Evolutionary conservation across 768 basidiomycete species (phyloP).

Genomic region (Mycena olivaceomarginata): DNA sequence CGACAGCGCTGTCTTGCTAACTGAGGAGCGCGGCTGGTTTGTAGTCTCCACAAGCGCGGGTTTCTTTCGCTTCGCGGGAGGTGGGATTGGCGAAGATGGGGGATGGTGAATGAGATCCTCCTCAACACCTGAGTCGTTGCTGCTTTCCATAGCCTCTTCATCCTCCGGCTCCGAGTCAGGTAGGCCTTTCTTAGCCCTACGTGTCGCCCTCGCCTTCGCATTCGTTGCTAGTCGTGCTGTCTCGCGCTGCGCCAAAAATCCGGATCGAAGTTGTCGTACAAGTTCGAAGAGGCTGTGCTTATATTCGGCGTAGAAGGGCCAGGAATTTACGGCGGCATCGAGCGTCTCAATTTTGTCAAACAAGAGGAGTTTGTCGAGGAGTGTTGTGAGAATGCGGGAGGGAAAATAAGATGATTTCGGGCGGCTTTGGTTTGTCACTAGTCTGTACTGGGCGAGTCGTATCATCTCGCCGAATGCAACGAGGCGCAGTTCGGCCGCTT

Average conservation of each 20-base stretch:
- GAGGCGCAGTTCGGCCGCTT: neutral
- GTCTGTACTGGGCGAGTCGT: no score
- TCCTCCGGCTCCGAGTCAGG: neutral
- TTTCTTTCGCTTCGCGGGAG: no score
- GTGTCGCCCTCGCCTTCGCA: constrained; percentile 1
- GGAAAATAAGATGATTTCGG: constrained; percentile 23
- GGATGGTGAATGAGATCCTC: neutral
- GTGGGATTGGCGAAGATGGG: no score
- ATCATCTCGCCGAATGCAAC: no score
- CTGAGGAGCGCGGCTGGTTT: no score
- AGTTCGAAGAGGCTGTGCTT: neutral
- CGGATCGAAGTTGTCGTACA: neutral
- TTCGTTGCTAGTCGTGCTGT: neutral
- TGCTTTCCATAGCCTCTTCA: neutral
- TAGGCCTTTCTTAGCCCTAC: neutral
- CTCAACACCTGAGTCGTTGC: neutral
- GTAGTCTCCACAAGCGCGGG: no score
- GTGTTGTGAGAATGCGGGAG: neutral
- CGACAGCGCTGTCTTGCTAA: no score
- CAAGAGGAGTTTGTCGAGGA: no score
- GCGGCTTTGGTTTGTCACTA: neutral
- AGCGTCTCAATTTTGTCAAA: no score
- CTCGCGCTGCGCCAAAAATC: neutral
- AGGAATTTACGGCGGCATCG: no score
- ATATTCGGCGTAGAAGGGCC: no score